Evolutionary conservation across 768 basidiomycete species (phyloP).

Genomic region (Exidia glandulosa): DNA sequence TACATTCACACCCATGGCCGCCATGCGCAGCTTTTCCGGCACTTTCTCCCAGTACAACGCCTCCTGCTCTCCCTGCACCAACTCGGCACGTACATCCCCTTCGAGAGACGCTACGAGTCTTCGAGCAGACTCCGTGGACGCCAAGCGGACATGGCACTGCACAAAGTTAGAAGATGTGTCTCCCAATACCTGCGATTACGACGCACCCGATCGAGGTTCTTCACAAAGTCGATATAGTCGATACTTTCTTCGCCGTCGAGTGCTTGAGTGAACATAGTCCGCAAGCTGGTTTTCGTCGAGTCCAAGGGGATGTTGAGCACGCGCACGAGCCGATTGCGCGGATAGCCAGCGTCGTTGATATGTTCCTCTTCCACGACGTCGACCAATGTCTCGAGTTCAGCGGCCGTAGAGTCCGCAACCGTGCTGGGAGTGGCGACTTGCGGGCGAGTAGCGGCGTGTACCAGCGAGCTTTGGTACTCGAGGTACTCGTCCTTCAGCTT

Average conservation of each 20-base stretch:
- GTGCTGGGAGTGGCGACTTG: no score
- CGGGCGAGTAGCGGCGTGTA: slow-evolving; percentile 24
- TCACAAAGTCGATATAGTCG: slow-evolving; percentile 73
- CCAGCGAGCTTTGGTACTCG: slow-evolving; percentile 45
- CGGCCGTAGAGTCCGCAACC: no score
- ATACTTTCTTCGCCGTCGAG: slow-evolving; percentile 31
- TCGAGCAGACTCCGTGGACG: slow-evolving; percentile 36
- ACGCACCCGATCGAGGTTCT: slow-evolving; percentile 63
- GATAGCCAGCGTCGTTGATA: slow-evolving; percentile 25
- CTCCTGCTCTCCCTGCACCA: slow-evolving; percentile 53
- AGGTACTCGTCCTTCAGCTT: slow-evolving; percentile 58
- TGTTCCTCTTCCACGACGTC: no score
- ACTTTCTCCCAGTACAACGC: slow-evolving; percentile 72
- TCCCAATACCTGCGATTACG: neutral
- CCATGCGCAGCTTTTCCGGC: slow-evolving; percentile 55
- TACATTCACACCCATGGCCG: slow-evolving; percentile 34
- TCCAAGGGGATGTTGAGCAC: slow-evolving; percentile 58
- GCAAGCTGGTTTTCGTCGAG: slow-evolving; percentile 75
- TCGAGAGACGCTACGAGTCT: slow-evolving; percentile 36
- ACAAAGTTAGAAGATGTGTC: neutral
- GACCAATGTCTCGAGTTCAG: no score
- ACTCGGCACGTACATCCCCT: slow-evolving; percentile 34
- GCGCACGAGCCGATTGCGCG: slow-evolving; percentile 57
- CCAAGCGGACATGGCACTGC: slow-evolving; percentile 66
- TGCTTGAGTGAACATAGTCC: slow-evolving; percentile 39